Conservation (phyloP, 371 early-diverging fungal species). For the Funneliformis caledonium region DNA sequence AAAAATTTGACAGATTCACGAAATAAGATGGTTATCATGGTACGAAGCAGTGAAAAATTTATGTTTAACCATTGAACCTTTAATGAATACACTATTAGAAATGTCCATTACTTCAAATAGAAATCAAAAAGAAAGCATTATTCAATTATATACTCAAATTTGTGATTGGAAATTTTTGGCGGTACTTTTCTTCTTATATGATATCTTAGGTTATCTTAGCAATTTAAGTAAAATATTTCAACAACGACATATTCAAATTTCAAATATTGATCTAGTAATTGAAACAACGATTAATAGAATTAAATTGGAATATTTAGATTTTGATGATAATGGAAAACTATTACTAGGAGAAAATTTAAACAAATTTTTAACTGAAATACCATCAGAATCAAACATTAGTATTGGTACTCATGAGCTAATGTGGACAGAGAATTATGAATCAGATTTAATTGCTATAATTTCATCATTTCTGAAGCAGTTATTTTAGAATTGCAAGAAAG, state of each 20-base stretch:
- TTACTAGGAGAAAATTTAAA: not conserved
- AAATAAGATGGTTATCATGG: not conserved
- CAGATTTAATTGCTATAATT: not conserved
- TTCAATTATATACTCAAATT: not conserved
- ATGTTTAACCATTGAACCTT: not conserved
- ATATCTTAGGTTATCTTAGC: not conserved
- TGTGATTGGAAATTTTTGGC: not conserved
- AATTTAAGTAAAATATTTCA: not conserved
- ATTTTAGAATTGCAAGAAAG: not conserved
- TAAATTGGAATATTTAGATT: not conserved
- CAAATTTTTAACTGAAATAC: not conserved
- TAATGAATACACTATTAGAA: not conserved
- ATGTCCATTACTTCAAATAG: not conserved
- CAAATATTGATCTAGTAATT: not conserved
- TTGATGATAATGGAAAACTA: not conserved
- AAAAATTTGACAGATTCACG: not conserved
- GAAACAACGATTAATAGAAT: not conserved
- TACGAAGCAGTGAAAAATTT: not conserved
- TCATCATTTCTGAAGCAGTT: not conserved
- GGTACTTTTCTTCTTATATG: not conserved
- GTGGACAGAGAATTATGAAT: not conserved
- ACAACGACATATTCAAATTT: not conserved
- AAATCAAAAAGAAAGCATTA: not conserved
- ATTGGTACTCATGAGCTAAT: not conserved
- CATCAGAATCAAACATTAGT: not conserved